Evolutionary conservation across 1,284 basidiomycete species (phyloP).

Genomic region (Heterobasidion occidentale): DNA sequence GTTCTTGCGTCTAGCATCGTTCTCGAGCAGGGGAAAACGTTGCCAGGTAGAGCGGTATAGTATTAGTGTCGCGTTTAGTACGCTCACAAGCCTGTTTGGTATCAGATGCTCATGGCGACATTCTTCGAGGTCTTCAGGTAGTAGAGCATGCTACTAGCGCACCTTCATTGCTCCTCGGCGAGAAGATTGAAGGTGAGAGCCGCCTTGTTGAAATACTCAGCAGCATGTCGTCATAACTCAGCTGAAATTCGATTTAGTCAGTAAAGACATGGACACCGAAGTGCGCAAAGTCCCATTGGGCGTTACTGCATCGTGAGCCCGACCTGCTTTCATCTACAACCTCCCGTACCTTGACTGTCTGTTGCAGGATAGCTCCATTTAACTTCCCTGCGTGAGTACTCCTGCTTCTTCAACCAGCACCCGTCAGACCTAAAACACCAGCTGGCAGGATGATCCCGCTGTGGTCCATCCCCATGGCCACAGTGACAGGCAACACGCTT

Average conservation of each 20-base stretch:
- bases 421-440: background rate
- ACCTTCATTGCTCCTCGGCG: conserved; percentile 80
- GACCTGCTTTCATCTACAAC: conserved; percentile 1
- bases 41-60: conserved; percentile 41
- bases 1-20: conserved; percentile 74
- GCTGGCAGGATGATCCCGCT: conserved; percentile 85
- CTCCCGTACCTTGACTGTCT: conserved; percentile 5
- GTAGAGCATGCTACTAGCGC: conserved; percentile 86
- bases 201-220: background rate
- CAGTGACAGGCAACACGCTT: conserved; percentile 90
- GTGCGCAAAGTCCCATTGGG: conserved; percentile 74
- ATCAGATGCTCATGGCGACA: conserved; percentile 87
- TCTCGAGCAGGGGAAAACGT: conserved; percentile 88
- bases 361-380: conserved; percentile 77
- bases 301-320: conserved; percentile 60
- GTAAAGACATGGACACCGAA: conserved; percentile 96
- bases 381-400: conserved; percentile 81
- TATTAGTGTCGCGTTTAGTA: background rate
- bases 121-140: conserved; percentile 91
- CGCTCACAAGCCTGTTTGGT: too few relatives aligned
- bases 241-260: conserved; percentile 39
- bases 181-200: conserved; percentile 76
- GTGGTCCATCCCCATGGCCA: conserved; percentile 89
- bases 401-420: background rate
- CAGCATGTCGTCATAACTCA: conserved; percentile 2